Evolutionary conservation across 495 filamentous ascomycete genomes (phyloP).

Genomic region (Rusavskia elegans): DNA sequence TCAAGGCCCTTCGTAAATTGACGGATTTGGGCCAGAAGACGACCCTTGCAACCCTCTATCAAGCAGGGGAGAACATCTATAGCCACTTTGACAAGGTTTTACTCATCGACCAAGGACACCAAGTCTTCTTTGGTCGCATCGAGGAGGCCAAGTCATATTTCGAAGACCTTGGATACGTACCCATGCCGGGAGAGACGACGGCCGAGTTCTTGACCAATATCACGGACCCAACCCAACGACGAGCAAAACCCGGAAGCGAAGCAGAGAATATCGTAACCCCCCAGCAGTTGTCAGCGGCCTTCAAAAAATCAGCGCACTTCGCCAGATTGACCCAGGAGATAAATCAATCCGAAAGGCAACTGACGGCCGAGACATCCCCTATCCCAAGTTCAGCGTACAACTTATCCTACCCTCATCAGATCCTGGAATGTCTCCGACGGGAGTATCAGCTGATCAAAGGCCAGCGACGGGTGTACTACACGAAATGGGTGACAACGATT

Average conservation of each 20-base stretch:
- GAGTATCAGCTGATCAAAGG: background rate
- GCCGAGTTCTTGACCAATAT: constrained; percentile 76
- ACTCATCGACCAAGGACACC: constrained; percentile 60
- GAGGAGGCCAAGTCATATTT: constrained; percentile 61
- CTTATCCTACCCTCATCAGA: background rate
- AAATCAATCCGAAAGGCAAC: background rate
- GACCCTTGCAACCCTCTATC: constrained; percentile 70
- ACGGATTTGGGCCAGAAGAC: constrained; percentile 67
- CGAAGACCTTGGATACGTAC: constrained; percentile 61
- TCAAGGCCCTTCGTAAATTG: constrained; percentile 58
- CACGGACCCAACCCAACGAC: constrained; percentile 72
- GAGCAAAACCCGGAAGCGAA: background rate
- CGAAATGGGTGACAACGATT: constrained; percentile 20
- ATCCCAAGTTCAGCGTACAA: background rate
- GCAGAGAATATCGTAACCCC: background rate
- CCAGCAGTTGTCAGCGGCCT: background rate
- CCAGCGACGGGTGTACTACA: background rate
- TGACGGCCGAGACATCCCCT: background rate
- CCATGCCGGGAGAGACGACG: constrained; percentile 68
- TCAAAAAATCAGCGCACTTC: background rate
- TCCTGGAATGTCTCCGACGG: background rate
- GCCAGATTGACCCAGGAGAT: background rate
- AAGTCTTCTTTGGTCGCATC: constrained; percentile 68
- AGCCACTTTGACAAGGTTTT: constrained; percentile 75
- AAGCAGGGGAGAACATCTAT: constrained; percentile 75